These are phyloP conservation scores for Trichoderma harzianum DNA, from an alignment of 2,329 filamentous ascomycete genomes.

Conservation along the genomic window DNA sequence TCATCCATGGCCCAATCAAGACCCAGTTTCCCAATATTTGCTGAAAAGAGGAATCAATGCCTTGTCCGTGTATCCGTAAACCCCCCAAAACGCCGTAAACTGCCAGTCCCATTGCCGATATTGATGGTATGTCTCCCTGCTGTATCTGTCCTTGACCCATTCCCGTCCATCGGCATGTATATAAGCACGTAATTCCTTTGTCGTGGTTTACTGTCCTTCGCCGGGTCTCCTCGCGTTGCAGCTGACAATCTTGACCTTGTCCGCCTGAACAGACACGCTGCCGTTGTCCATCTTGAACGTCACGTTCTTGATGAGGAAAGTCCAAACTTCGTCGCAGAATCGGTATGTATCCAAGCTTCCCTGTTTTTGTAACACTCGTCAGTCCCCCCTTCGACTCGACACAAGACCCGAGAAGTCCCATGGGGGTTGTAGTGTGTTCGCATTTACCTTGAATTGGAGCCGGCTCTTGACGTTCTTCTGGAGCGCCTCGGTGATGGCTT, in stretches of 20 bases:
- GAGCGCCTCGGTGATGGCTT: constrained; percentile 84
- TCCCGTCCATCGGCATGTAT: background rate
- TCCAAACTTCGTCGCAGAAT: constrained; percentile 99
- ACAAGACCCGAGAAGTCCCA: background rate
- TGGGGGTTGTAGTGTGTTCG: background rate
- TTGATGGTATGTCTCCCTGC: background rate
- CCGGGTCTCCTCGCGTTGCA: constrained; percentile 79
- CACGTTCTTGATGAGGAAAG: constrained; percentile 97
- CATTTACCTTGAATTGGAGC: constrained; percentile 84
- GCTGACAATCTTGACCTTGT: constrained; percentile 97
- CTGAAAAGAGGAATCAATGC: background rate
- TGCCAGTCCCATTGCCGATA: background rate
- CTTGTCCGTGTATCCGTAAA: constrained; percentile 7
- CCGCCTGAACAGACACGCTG: constrained; percentile 69
- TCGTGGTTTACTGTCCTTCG: constrained; percentile 30
- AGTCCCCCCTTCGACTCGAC: background rate
- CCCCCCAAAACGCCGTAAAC: constrained; percentile 19
- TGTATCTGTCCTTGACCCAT: background rate
- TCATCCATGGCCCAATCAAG: background rate
- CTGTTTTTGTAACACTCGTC: constrained; percentile 42
- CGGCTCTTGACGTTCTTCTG: constrained; percentile 90
- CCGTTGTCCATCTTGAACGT: constrained; percentile 95
- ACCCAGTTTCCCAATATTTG: background rate
- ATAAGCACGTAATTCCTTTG: background rate
- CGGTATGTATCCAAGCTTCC: constrained; percentile 97